These are phyloP conservation scores for Hamiltosporidium tvaerminnensis DNA, from an alignment of 371 early-diverging fungal species.

Conservation along the genomic window DNA sequence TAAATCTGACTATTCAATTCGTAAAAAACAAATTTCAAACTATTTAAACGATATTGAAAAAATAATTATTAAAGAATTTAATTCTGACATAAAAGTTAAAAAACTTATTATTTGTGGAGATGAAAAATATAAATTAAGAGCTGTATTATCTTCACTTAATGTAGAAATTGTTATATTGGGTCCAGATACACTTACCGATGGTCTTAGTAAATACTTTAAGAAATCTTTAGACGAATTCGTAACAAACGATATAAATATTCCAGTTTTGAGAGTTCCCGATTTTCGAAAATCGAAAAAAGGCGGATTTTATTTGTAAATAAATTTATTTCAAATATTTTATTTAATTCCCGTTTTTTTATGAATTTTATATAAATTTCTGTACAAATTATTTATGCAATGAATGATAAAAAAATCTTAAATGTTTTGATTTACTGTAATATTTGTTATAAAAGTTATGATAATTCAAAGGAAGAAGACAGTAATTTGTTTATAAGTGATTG, in stretches of 20 bases:
- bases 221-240: background rate
- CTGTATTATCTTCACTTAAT: background rate
- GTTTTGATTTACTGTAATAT: constrained; percentile 2
- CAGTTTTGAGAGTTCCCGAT: background rate
- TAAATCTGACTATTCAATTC: background rate
- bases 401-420: background rate
- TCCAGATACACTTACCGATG: background rate
- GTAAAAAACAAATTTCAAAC: background rate
- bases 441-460: background rate
- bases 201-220: background rate
- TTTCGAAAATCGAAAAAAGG: background rate
- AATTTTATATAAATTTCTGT: no score
- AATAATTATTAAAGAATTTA: background rate
- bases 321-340: background rate
- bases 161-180: constrained; percentile 1
- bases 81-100: background rate
- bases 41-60: background rate
- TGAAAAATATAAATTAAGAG: background rate
- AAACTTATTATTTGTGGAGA: background rate
- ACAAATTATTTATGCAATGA: background rate
- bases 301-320: background rate
- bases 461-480: background rate
- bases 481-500: background rate
- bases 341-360: no score
- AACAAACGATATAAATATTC: background rate